These are phyloP conservation scores for Neolentinus lepideus DNA, from an alignment of 1,284 basidiomycete genomes.

Conservation along the genomic window DNA sequence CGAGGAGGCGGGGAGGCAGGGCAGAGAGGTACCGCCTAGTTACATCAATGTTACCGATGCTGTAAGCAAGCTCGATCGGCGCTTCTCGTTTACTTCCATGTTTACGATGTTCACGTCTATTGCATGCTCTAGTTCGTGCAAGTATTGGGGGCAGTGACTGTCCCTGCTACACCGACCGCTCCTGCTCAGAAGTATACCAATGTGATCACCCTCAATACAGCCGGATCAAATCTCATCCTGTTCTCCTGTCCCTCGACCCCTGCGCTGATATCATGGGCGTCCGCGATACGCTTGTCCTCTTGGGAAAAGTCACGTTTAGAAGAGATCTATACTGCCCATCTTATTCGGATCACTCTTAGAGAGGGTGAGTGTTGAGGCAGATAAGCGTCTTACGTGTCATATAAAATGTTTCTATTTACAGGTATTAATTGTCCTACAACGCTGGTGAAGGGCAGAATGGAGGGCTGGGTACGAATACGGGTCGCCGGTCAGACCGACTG, in stretches of 20 bases:
- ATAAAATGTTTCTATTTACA: constrained; percentile 18
- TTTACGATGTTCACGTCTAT: not conserved
- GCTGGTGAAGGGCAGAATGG: constrained; percentile 70
- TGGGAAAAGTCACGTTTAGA: constrained; percentile 97
- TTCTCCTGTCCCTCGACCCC: constrained; percentile 78
- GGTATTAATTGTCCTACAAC: constrained; percentile 63
- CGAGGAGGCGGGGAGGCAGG: constrained; percentile 72
- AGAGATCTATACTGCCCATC: constrained; percentile 95
- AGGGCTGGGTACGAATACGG: constrained; percentile 90
- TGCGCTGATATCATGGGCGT: constrained; percentile 83
- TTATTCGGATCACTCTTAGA: constrained; percentile 69
- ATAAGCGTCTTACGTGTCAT: constrained; percentile 11
- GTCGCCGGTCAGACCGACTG: constrained; percentile 95
- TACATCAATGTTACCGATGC: constrained; percentile 87
- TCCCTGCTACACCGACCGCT: constrained; percentile 38
- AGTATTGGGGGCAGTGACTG: constrained; percentile 67
- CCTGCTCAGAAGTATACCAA: constrained; percentile 60
- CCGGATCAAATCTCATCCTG: constrained; percentile 85
- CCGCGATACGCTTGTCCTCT: constrained; percentile 82
- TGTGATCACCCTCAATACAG: constrained; percentile 91
- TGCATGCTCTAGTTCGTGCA: constrained; percentile 49
- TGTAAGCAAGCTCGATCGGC: constrained; percentile 51
- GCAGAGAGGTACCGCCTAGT: constrained; percentile 77
- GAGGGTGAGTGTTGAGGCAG: constrained; percentile 29
- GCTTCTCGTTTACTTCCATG: not conserved